Conservation (phyloP, 169 alveolate genomes). For the Eimeria maxima region DNA sequence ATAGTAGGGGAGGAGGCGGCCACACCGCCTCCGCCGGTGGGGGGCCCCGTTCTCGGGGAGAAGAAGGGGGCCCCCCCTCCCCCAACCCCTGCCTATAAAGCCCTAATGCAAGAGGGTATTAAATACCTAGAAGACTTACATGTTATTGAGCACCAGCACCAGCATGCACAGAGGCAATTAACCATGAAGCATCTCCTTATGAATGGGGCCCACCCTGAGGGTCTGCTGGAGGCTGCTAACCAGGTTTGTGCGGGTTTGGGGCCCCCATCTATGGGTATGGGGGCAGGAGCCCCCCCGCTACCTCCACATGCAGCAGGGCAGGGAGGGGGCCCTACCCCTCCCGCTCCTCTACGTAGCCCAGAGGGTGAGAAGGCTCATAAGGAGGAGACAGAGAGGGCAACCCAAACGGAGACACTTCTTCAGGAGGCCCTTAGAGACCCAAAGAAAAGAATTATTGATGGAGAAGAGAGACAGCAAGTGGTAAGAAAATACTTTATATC, state of each 20-base stretch:
- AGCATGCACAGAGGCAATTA: constrained; percentile 30
- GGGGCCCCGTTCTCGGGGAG: constrained; percentile 4
- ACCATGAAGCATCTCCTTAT: not conserved
- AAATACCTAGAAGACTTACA: constrained; percentile 34
- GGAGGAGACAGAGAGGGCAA: not conserved
- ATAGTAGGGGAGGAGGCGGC: constrained; percentile 11
- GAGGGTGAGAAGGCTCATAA: not conserved
- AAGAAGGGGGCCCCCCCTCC: constrained; percentile 47
- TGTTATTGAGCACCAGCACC: constrained; percentile 42
- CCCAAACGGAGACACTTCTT: not conserved
- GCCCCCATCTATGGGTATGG: not conserved
- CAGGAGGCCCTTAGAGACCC: not conserved
- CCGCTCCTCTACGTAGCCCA: not conserved
- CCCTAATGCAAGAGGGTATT: not conserved
- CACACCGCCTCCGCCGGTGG: not conserved
- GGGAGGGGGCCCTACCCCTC: not conserved
- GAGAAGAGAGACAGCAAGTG: constrained; percentile 2
- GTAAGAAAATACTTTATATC: no score
- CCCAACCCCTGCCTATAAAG: not conserved
- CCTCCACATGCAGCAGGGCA: not conserved
- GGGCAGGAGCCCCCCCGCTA: not conserved
- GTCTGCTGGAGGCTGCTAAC: not conserved
- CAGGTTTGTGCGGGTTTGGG: constrained; percentile 42
- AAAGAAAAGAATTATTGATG: not conserved
- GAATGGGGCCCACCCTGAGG: not conserved